phyloP scores from a whole-genome alignment of 1,284 basidiomycete genomes.

The Melampsora medusae region DNA sequence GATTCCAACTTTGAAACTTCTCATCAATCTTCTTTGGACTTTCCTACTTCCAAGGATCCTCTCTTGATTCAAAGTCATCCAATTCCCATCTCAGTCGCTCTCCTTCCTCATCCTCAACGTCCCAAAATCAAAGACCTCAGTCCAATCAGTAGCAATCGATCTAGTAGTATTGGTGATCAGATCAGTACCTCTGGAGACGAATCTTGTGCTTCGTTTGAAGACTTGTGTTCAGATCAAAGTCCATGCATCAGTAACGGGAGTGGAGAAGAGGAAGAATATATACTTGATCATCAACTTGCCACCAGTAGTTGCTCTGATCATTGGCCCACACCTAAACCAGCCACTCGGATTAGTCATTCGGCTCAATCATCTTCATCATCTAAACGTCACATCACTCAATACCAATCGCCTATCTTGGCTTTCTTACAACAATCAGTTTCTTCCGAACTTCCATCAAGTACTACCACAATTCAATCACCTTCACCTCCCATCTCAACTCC shows the following conservation, averaged over 20 bases:
- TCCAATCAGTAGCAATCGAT: not conserved
- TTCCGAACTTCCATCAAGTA: not conserved
- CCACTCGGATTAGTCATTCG: not conserved
- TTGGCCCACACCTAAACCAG: constrained; percentile 6
- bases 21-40: not conserved
- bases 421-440: constrained; percentile 5
- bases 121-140: not conserved
- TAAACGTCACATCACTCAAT: not conserved
- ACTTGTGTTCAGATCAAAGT: not conserved
- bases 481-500: constrained; percentile 5
- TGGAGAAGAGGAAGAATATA: not conserved
- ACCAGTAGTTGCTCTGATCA: not conserved
- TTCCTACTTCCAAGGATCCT: not conserved
- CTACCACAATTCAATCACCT: not conserved
- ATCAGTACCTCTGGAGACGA: not conserved
- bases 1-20: not conserved
- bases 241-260: not conserved
- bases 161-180: constrained; percentile 1
- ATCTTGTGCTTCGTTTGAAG: not conserved
- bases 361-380: not conserved
- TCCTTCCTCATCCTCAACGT: not conserved
- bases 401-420: not conserved
- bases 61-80: not conserved
- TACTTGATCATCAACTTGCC: not conserved
- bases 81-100: not conserved